Evolutionary conservation across 306 rosid genomes (phyloP), one percentile per base, ranked within the genome.

Genomic region (Inga laurina): DNA sequence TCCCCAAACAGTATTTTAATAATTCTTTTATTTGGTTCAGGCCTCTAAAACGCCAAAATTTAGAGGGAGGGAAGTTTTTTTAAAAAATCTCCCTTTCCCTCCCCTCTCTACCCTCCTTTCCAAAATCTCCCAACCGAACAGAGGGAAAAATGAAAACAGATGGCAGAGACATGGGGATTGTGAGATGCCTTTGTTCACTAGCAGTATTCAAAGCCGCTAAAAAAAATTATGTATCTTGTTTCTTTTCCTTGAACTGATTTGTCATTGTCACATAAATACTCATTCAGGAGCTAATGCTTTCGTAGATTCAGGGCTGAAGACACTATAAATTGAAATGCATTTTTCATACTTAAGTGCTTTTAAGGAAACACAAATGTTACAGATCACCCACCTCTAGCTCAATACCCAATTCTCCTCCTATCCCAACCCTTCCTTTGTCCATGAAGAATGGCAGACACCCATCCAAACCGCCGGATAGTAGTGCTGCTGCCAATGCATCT

Each of bases 361-460:
- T 27, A 70, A 43, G 84, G 77, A 80, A 76, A 66, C 44, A 61
- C 80, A 72, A 84, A 82, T 61, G 77, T 77, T 74, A 76, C 79
- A 45, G 51, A 21, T 73, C 62, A 79, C 88, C 75, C 69, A 52
- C 82, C 79, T 78, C 57, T 9, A 59, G 30, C 41, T 78, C 19
- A 66, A 52, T 52, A 79, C 74, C 78, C 86, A 51, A 57, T 72
- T 73, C 75, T 48, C 52, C 71, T 78, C 70, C 78, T 39, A 75
- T 30, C 82, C 74, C 79, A 81, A 62, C 43, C 37, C 85, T 43
- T 35, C 59, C 59, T 43, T 46, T 51, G 71, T 48, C 69, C 78
- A 24, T 57, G 64, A 72, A 35, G 44, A n/a, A 69, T 68, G 54
- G 75, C 74, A 54, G 39, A 79, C 87, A 78, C 72, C 69, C 14